phyloP scores from a whole-genome alignment of 768 basidiomycete species.

The Sporobolomyces roseus region DNA sequence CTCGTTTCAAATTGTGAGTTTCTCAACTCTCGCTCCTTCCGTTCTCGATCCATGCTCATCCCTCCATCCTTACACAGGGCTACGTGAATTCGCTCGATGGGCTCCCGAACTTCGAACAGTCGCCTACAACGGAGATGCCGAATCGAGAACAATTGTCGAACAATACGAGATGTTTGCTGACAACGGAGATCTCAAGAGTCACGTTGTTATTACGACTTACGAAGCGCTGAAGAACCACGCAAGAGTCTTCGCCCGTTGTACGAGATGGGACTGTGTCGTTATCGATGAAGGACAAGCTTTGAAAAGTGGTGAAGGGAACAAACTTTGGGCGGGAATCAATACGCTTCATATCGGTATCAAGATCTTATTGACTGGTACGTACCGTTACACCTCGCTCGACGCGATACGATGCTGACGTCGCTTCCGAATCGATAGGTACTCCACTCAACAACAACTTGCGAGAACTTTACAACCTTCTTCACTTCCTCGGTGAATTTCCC shows the following conservation, averaged over 20 bases:
- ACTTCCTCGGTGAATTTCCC: constrained; percentile 60
- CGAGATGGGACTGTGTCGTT: constrained; percentile 87
- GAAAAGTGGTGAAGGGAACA: constrained; percentile 62
- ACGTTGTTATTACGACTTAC: constrained; percentile 89
- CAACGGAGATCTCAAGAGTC: constrained; percentile 37
- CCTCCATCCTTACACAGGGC: constrained; percentile 57
- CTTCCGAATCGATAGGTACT: constrained; percentile 64
- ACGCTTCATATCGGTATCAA: constrained; percentile 26
- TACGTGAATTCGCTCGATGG: constrained; percentile 86
- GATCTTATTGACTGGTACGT: constrained; percentile 64
- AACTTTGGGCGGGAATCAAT: constrained; percentile 22
- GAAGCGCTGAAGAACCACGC: constrained; percentile 66
- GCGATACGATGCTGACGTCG: constrained; percentile 54
- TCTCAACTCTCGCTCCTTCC: background rate
- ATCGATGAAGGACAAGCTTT: constrained; percentile 75
- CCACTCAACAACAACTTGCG: constrained; percentile 95
- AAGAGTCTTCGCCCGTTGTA: constrained; percentile 69
- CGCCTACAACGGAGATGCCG: constrained; percentile 55
- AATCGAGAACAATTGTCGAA: constrained; percentile 64
- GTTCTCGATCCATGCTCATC: background rate
- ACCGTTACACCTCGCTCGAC: constrained; percentile 68
- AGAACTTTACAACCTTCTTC: constrained; percentile 94
- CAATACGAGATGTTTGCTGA: constrained; percentile 72
- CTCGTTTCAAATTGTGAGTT: constrained; percentile 69
- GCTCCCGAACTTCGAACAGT: constrained; percentile 63